phyloP scores from a whole-genome alignment of 371 early-diverging fungal genomes.

The Mucor saturninus region DNA sequence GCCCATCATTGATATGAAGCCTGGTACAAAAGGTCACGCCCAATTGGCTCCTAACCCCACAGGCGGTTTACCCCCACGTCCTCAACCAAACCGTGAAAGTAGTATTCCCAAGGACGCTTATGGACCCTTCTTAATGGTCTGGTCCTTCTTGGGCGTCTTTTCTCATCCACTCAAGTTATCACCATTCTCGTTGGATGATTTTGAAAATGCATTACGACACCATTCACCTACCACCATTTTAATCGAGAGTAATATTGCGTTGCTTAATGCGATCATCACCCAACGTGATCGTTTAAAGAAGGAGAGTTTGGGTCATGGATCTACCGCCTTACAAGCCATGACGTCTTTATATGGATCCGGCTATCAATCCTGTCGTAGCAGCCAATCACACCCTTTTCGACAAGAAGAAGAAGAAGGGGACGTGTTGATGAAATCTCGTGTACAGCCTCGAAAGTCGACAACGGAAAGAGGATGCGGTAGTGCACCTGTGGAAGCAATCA shows the following conservation, averaged over 20 bases:
- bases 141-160: constrained; percentile 51
- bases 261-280: constrained; percentile 49
- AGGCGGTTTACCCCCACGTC: constrained; percentile 33
- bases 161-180: constrained; percentile 40
- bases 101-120: constrained; percentile 39
- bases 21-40: constrained; percentile 23
- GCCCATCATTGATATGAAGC: constrained; percentile 41
- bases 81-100: constrained; percentile 24
- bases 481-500: constrained; percentile 29
- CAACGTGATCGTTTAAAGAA: constrained; percentile 33
- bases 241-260: constrained; percentile 42
- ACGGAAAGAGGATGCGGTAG: constrained; percentile 42
- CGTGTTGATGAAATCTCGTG: constrained; percentile 13
- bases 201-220: constrained; percentile 44
- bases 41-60: constrained; percentile 34
- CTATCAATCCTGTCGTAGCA: constrained; percentile 21
- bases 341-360: constrained; percentile 32
- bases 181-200: constrained; percentile 53
- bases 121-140: constrained; percentile 49
- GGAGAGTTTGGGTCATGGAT: constrained; percentile 31
- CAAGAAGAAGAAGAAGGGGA: constrained; percentile 14
- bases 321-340: constrained; percentile 21
- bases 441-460: constrained; percentile 6
- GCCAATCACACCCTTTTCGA: not conserved
- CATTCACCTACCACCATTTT: constrained; percentile 30